Percentiles rank a stretch among this genome's conserved stretches.
Evolutionary conservation across 768 basidiomycete genomes (phyloP).

Genomic region (Collybia sordida): DNA sequence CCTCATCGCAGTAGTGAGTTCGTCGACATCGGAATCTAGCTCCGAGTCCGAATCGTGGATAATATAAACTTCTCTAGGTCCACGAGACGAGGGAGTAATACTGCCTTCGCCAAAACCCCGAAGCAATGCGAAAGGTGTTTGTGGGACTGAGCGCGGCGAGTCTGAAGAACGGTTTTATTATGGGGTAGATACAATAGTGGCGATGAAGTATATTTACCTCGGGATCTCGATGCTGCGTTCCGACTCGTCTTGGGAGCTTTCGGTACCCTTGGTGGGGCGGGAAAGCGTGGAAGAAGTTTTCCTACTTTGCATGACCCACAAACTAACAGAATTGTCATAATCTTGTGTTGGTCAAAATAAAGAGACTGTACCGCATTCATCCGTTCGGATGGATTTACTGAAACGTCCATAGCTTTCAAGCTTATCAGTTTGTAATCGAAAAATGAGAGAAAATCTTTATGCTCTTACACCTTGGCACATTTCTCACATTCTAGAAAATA

Average conservation of each 20-base stretch:
- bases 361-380: conserved; percentile 54
- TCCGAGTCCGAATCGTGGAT: conserved; percentile 21
- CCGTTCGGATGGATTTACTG: conserved; percentile 68
- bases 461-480: conserved; percentile 60
- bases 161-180: conserved; percentile 19
- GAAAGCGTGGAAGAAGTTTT: conserved; percentile 57
- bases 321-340: conserved; percentile 33
- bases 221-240: conserved; percentile 42
- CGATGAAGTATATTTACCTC: conserved; percentile 32
- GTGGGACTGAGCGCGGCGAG: conserved; percentile 28
- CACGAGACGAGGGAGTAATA: background rate
- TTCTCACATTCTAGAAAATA: conserved; percentile 53
- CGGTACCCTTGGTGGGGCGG: conserved; percentile 28
- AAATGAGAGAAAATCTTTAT: background rate
- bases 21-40: conserved; percentile 33
- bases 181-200: background rate
- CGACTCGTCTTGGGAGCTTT: conserved; percentile 38
- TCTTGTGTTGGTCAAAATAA: background rate
- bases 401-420: conserved; percentile 65
- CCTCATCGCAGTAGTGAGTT: conserved; percentile 25
- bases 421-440: background rate
- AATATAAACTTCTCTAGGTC: conserved; percentile 3
- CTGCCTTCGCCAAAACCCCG: background rate
- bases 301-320: conserved; percentile 69
- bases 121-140: background rate